Evolutionary conservation across 2,329 filamentous ascomycete genomes (phyloP), one percentile per base, ranked within the genome.

Genomic region (Fragosphaeria purpurea): DNA sequence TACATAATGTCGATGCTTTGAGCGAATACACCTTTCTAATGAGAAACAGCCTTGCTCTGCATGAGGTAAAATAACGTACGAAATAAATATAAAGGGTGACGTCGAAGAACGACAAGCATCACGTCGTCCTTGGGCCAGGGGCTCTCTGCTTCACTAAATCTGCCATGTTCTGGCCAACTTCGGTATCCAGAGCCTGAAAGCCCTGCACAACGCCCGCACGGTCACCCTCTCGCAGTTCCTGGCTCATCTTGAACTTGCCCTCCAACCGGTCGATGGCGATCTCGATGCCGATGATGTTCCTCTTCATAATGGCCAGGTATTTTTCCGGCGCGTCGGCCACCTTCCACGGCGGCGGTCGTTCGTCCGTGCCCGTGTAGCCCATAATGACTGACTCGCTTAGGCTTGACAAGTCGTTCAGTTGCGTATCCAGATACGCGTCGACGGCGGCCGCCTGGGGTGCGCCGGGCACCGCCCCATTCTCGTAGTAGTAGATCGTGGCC

Each of bases 191-290:
- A 0, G 44, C 53, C 38, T 65, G 63, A 54, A 85, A 83, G 0
- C 82, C 81, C 4, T 73, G 59, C 7, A 80, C 65, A 0, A 84
- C 74, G 1, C 82, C 81, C 30, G 74, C 63, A 0, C 72, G 61
- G 58, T 84, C 81, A 0, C 70, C 77, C 2, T 61, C 58, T 0
- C 60, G 51, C 68, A 73, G 68, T 58, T 83, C 80, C 64, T 84
- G 80, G 55, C 76, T 82, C 80, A 83, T 82, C 67, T 85, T 84
- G 56, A 76, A 81, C 65, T 82, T 83, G 10, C 80, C 80, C 46
- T 75, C 73, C 37, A 84, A 60, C 5, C 70, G 60, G 1, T 72
- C 69, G 50, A 84, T 71, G 41, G 65, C 62, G 41, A 85, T 77
- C 60, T 83, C 77, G 11, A 84, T 70, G 0, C 80, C 80, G 35